phyloP scores from a whole-genome alignment of 75 land plant genomes.

The Azolla pinnata region DNA sequence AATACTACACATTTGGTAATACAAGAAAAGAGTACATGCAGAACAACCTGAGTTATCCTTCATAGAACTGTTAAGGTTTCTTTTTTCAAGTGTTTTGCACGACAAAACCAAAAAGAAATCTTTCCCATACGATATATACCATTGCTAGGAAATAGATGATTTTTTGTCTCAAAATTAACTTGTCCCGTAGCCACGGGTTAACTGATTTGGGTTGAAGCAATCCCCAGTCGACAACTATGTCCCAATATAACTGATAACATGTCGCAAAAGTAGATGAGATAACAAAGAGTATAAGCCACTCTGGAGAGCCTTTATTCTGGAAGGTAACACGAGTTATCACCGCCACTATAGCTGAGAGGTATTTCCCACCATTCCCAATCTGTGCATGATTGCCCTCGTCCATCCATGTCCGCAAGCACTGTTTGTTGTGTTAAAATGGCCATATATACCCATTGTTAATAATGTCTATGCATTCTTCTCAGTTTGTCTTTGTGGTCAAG shows the following conservation, averaged over 20 bases:
- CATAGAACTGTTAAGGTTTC: too few relatives aligned
- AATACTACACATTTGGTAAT: too few relatives aligned
- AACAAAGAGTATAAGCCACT: conserved; percentile 20
- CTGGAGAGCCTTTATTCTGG: not conserved
- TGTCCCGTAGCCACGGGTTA: conserved; percentile 31
- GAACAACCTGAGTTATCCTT: too few relatives aligned
- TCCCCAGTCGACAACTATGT: conserved; percentile 35
- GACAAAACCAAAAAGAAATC: not conserved
- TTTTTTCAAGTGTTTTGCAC: not conserved
- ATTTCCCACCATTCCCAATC: conserved; percentile 26
- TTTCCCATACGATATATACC: conserved; percentile 8
- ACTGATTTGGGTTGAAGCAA: conserved; percentile 21
- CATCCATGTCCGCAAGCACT: conserved; percentile 31
- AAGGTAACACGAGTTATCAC: conserved; percentile 13
- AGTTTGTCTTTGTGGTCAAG: too few relatives aligned
- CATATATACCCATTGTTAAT: not conserved
- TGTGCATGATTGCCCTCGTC: conserved; percentile 24
- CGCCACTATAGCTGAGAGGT: conserved; percentile 28
- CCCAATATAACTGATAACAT: conserved; percentile 31
- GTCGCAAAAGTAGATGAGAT: conserved; percentile 19
- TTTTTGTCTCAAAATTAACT: conserved; percentile 22
- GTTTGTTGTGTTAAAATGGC: not conserved
- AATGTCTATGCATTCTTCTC: too few relatives aligned
- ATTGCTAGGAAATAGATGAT: conserved; percentile 19
- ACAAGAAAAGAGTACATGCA: too few relatives aligned